These are phyloP conservation scores for Wickerhamiella infanticola DNA, from an alignment of 1,139 yeast species.

Conservation along the genomic window DNA sequence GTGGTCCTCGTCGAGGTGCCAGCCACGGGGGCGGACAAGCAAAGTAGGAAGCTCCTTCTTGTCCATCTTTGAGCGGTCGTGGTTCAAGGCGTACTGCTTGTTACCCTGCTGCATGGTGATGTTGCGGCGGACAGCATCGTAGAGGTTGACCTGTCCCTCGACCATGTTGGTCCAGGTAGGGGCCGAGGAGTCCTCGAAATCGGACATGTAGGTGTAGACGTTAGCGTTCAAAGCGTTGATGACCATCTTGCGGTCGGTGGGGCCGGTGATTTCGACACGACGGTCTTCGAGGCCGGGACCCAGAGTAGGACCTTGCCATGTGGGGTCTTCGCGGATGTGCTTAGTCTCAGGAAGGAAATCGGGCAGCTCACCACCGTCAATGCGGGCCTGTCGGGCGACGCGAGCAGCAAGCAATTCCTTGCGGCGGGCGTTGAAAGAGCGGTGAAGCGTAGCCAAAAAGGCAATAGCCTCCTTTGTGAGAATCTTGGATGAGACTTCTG, in stretches of 20 bases:
- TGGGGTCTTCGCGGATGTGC: constrained; percentile 52
- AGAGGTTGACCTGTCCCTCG: constrained; percentile 81
- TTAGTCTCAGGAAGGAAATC: constrained; percentile 60
- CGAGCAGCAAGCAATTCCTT: constrained; percentile 45
- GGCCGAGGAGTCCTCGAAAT: constrained; percentile 85
- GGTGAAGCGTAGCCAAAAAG: constrained; percentile 57
- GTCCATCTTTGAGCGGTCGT: constrained; percentile 21
- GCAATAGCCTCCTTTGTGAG: constrained; percentile 55
- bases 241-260: constrained; percentile 80
- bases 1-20: constrained; percentile 70
- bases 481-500: constrained; percentile 22
- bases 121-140: constrained; percentile 69
- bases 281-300: constrained; percentile 67
- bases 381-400: constrained; percentile 39
- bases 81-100: constrained; percentile 45
- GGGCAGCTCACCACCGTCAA: constrained; percentile 57
- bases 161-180: constrained; percentile 90
- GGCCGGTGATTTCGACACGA: constrained; percentile 48
- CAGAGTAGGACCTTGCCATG: constrained; percentile 68
- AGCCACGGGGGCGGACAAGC: constrained; percentile 74
- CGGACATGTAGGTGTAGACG: constrained; percentile 89
- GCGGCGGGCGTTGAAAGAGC: constrained; percentile 50
- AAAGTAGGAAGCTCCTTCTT: constrained; percentile 44
- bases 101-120: constrained; percentile 43
- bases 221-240: constrained; percentile 81